Evolutionary conservation across 805 yeast genomes (phyloP).

Genomic region (Candida berthetii): DNA sequence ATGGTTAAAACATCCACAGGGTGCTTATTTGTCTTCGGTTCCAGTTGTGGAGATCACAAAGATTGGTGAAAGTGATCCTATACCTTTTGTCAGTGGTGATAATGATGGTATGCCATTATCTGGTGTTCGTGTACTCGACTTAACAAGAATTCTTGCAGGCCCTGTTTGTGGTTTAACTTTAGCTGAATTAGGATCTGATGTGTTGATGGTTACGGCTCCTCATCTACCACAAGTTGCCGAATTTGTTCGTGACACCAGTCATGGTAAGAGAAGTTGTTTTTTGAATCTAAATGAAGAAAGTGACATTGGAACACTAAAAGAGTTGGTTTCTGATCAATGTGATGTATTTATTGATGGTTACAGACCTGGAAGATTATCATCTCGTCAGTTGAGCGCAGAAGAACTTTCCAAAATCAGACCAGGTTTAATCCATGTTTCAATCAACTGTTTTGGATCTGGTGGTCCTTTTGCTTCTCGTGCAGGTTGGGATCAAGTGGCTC

Average conservation of each 20-base stretch:
- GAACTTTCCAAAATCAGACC: not conserved
- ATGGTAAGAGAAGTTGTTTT: not conserved
- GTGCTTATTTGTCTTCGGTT: not conserved
- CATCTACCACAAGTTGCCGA: not conserved
- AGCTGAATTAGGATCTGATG: slow-evolving; percentile 27
- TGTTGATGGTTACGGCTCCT: not conserved
- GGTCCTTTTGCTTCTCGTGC: not conserved
- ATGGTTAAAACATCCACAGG: slow-evolving; percentile 1
- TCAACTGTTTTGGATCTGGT: not conserved
- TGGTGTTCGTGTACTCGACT: slow-evolving; percentile 28
- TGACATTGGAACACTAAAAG: not conserved
- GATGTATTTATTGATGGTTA: not conserved
- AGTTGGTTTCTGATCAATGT: not conserved
- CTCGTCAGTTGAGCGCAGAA: not conserved
- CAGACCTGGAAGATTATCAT: not conserved
- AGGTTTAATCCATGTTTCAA: not conserved
- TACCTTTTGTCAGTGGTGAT: not conserved
- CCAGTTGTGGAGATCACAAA: not conserved
- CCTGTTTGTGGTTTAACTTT: slow-evolving; percentile 32
- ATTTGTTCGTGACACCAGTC: slow-evolving; percentile 1
- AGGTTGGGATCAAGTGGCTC: slow-evolving; percentile 1
- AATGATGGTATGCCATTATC: slow-evolving; percentile 27
- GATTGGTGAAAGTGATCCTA: not conserved
- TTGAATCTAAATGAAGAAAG: not conserved
- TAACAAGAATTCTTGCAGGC: slow-evolving; percentile 35